phyloP scores from a whole-genome alignment of 768 basidiomycete genomes.

The Sarcodon sp. region DNA sequence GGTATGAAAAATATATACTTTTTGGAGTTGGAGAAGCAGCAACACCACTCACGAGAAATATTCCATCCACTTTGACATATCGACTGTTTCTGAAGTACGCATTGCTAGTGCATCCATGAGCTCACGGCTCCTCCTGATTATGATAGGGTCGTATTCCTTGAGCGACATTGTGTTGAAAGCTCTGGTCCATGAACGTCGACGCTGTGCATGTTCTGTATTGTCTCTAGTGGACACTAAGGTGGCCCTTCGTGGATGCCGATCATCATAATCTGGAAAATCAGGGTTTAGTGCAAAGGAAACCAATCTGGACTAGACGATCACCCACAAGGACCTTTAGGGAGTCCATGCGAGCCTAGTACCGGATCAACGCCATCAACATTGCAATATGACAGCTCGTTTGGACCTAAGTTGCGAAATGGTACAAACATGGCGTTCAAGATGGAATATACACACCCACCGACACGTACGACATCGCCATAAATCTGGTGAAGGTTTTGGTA shows the following conservation, averaged over 20 bases:
- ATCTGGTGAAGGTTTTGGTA: slow-evolving; percentile 16
- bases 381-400: slow-evolving; percentile 8
- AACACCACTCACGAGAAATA: slow-evolving; percentile 22
- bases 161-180: slow-evolving; percentile 26
- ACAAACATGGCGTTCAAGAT: too few relatives aligned
- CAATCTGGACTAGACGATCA: neutral
- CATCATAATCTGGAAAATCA: neutral
- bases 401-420: slow-evolving; percentile 4
- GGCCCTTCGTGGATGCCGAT: slow-evolving; percentile 1
- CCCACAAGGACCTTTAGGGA: slow-evolving; percentile 10
- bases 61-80: slow-evolving; percentile 21
- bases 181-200: slow-evolving; percentile 29
- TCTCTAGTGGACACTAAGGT: slow-evolving; percentile 3
- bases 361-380: slow-evolving; percentile 4
- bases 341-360: slow-evolving; percentile 1
- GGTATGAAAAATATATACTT: neutral
- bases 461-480: slow-evolving; percentile 23
- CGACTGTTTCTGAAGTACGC: slow-evolving; percentile 8
- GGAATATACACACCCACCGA: slow-evolving; percentile 12
- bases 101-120: slow-evolving; percentile 9
- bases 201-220: slow-evolving; percentile 24
- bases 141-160: slow-evolving; percentile 28
- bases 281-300: neutral
- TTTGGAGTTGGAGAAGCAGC: neutral
- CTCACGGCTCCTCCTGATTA: slow-evolving; percentile 20